phyloP scores from a whole-genome alignment of 495 filamentous ascomycete genomes.

The Stereocaulon alpinum region DNA sequence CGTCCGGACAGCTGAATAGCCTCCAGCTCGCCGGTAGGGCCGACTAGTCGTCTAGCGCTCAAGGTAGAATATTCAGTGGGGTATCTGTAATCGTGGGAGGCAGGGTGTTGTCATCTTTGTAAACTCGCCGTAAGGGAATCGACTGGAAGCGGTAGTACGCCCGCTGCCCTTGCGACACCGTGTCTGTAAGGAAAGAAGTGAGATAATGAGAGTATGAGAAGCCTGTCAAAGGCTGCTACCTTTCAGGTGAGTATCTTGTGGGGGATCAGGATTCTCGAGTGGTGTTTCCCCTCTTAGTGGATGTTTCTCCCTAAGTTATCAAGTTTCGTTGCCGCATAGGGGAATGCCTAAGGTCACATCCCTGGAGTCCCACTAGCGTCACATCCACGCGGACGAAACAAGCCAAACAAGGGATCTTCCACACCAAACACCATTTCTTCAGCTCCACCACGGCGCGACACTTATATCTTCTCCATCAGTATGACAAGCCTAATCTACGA shows the following conservation, averaged over 20 bases:
- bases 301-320: conserved; percentile 4
- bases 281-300: neutral
- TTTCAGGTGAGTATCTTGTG: neutral
- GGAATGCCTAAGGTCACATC: conserved; percentile 5
- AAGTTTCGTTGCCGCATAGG: conserved; percentile 16
- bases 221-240: conserved; percentile 18
- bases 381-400: conserved; percentile 3
- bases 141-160: neutral
- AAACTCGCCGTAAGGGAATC: neutral
- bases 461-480: neutral
- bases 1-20: neutral
- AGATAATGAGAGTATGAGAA: conserved; percentile 11
- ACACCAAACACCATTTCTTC: neutral
- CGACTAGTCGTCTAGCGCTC: neutral
- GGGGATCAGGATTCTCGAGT: neutral
- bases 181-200: neutral
- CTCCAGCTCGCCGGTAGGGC: conserved; percentile 12
- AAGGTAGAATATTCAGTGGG: neutral
- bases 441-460: neutral
- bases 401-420: conserved; percentile 3
- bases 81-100: neutral
- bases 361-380: neutral
- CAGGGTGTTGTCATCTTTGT: neutral
- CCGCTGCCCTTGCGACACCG: conserved; percentile 2
- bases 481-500: neutral